These are phyloP conservation scores for Juncus inflexus DNA, from an alignment of 176 grass and related monocot genomes.

Conservation along the genomic window DNA sequence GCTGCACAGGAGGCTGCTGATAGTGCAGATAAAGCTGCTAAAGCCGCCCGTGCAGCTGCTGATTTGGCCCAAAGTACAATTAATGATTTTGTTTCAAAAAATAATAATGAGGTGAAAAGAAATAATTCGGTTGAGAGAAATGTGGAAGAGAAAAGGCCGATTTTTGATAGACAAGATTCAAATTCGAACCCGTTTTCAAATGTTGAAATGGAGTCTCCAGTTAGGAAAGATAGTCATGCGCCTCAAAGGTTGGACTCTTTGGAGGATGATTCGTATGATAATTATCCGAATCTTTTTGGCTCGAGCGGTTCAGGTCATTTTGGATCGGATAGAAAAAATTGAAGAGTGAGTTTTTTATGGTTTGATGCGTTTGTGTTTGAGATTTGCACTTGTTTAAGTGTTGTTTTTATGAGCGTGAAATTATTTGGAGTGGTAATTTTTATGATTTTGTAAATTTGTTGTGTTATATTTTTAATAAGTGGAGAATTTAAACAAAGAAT, in stretches of 20 bases:
- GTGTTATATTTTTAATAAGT: background rate
- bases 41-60: conserved; percentile 71
- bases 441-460: conserved; percentile 20
- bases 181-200: conserved; percentile 36
- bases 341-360: background rate
- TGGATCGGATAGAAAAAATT: conserved; percentile 2
- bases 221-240: conserved; percentile 33
- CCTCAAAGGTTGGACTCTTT: conserved; percentile 59
- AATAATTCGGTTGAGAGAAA: conserved; percentile 26
- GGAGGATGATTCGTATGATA: conserved; percentile 82
- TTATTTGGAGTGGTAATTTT: conserved; percentile 16
- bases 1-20: conserved; percentile 74
- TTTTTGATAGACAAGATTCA: conserved; percentile 67
- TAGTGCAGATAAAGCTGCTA: conserved; percentile 65
- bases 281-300: conserved; percentile 82
- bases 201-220: conserved; percentile 12
- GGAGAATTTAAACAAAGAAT: no score
- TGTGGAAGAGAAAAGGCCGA: conserved; percentile 28
- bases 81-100: conserved; percentile 48
- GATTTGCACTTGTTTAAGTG: conserved; percentile 3
- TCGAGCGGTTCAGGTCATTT: conserved; percentile 34
- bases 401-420: conserved; percentile 11
- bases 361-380: conserved; percentile 5
- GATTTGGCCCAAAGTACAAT: conserved; percentile 69
- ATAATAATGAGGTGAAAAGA: conserved; percentile 28